Evolutionary conservation across 768 basidiomycete genomes (phyloP), one percentile per base, ranked within the genome.

Genomic region (Boletales sp.): DNA sequence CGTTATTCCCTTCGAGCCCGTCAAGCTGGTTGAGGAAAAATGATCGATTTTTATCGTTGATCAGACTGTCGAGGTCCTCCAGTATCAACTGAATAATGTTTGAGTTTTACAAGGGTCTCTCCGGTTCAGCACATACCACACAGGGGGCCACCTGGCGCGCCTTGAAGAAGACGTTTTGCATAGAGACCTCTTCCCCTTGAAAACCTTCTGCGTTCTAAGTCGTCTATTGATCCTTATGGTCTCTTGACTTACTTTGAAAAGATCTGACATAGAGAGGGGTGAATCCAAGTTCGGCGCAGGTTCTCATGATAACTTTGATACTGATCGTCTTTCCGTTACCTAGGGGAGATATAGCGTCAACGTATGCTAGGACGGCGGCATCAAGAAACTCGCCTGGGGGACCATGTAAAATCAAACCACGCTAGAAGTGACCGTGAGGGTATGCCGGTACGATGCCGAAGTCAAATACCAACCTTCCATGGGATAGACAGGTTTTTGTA

Each of bases 21-120:
- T 93, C 90, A 8, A 90, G 70, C 62, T 92, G 85, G 61, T 94
- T 94, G 42, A 94, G 74, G 80, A 93, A 93, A 75, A 89, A 92
- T 3, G 88, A 88, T 29, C 90, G 80, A 60, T 91, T 92, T 8
- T 61, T 43, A 58, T 90, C 80, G 52, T 81, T 88, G 70, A 94
- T 87, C 34, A 91, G 74, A 55, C 85, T 86, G 58, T 94, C 91
- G 8, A 93, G 67, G 55, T 83, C 82, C 56, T 83, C 82, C n/a
- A 83, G 57, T 42, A 83, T 67, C 51, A 65, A 40, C 63, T 66
- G 43, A 38, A 48, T 17, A 12, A 13, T 3, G 27, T 31, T 30
- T 42, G 10, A 44, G 47, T 27, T 34, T 8, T 41, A 17, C 27
- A 29, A 42, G 29, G n/a, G 30, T 59, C 40, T 76, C 73, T 62